Percentiles rank a stretch among this genome's conserved stretches.
Conservation (phyloP, 2,329 filamentous ascomycete genomes). For the Colletotrichum filicis region DNA sequence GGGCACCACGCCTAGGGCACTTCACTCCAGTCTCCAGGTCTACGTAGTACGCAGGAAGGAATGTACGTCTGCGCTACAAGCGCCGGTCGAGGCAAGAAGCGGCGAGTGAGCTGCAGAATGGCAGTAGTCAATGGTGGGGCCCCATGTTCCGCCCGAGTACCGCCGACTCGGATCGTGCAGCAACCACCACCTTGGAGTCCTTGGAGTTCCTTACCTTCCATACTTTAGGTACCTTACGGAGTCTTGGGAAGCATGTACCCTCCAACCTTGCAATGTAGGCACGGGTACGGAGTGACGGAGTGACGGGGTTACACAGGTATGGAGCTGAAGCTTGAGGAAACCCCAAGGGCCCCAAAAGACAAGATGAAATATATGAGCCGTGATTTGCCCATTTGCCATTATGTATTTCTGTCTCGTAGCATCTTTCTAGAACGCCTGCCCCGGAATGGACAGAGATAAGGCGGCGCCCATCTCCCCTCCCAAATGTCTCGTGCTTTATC, state of each 20-base stretch:
- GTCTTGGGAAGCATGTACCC: too few relatives aligned
- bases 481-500: conserved; percentile 32
- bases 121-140: background rate
- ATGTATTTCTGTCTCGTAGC: conserved; percentile 52
- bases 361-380: conserved; percentile 30
- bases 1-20: background rate
- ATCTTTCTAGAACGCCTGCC: conserved; percentile 13
- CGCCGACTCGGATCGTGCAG: conserved; percentile 35
- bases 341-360: background rate
- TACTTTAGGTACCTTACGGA: background rate
- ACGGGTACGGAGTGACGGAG: background rate
- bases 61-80: conserved; percentile 25
- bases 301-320: too few relatives aligned
- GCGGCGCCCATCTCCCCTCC: conserved; percentile 29
- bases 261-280: too few relatives aligned
- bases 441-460: conserved; percentile 45
- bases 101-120: conserved; percentile 5
- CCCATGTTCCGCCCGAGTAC: conserved; percentile 31
- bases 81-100: background rate
- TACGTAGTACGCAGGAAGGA: background rate
- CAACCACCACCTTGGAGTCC: background rate
- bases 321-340: background rate
- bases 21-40: background rate
- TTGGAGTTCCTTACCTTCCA: background rate
- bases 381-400: conserved; percentile 47